Evolutionary conservation across 768 basidiomycete genomes (phyloP).

Genomic region (Leucogyrophana mollusca): DNA sequence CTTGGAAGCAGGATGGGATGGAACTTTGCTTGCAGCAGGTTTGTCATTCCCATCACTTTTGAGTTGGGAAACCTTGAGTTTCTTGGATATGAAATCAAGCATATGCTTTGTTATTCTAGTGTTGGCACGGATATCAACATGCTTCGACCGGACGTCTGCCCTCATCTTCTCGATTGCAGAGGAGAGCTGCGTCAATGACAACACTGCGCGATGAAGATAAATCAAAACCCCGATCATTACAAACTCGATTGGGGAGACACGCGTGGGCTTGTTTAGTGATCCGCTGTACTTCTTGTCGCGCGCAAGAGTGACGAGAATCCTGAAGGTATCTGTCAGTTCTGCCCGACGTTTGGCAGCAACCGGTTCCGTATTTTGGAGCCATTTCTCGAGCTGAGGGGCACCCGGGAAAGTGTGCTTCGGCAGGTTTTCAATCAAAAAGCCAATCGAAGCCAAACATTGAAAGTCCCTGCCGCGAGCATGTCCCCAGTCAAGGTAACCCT

Average conservation of each 20-base stretch:
- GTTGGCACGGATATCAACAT: constrained; percentile 42
- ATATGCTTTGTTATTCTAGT: constrained; percentile 33
- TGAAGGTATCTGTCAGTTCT: constrained; percentile 31
- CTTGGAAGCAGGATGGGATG: constrained; percentile 14
- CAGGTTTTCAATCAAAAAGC: constrained; percentile 29
- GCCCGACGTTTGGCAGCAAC: constrained; percentile 25
- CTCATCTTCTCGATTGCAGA: constrained; percentile 41
- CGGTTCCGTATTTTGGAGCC: constrained; percentile 28
- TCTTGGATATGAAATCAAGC: constrained; percentile 27
- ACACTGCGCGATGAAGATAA: constrained; percentile 26
- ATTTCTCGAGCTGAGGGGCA: constrained; percentile 33
- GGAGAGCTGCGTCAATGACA: constrained; percentile 41
- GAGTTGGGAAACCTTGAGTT: constrained; percentile 30
- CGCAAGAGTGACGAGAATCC: constrained; percentile 33
- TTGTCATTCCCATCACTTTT: constrained; percentile 29
- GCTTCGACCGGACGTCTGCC: constrained; percentile 32
- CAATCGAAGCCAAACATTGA: constrained; percentile 39
- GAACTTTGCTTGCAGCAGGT: constrained; percentile 16
- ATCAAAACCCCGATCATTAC: constrained; percentile 45
- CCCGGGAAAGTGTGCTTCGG: constrained; percentile 25
- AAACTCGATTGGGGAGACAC: constrained; percentile 44
- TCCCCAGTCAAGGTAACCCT: constrained; percentile 41
- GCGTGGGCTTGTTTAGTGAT: constrained; percentile 32
- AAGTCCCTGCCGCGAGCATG: constrained; percentile 46
- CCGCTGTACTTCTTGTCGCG: constrained; percentile 29